A percentile compares a stretch with the other conserved stretches of the same genome.
Conservation (phyloP, 768 basidiomycete species). For the Cystofilobasidium capitatum region DNA sequence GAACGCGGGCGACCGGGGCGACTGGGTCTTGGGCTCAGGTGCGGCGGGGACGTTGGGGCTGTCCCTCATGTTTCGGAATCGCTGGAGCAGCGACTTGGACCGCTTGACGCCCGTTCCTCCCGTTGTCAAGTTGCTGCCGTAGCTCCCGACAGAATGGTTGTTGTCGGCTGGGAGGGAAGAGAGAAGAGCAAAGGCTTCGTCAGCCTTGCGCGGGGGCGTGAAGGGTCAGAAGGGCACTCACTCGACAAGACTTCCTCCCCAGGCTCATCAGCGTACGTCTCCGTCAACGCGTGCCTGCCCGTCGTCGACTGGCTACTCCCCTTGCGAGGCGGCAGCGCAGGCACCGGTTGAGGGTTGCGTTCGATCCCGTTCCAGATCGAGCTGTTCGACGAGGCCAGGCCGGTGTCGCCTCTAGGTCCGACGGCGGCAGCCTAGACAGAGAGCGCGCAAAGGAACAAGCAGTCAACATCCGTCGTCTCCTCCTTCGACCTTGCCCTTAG, state of each 20-base stretch:
- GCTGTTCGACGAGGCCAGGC: slow-evolving; percentile 55
- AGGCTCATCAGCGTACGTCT: not conserved
- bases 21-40: not conserved
- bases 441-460: not conserved
- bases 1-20: not conserved
- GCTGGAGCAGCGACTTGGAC: slow-evolving; percentile 73
- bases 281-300: not conserved
- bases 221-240: not conserved
- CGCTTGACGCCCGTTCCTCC: slow-evolving; percentile 51
- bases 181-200: not conserved
- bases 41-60: slow-evolving; percentile 26
- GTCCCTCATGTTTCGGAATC: slow-evolving; percentile 66
- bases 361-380: slow-evolving; percentile 58
- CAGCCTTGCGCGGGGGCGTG: not conserved
- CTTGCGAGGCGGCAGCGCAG: slow-evolving; percentile 33
- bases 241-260: slow-evolving; percentile 17
- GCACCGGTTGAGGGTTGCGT: slow-evolving; percentile 39
- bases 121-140: not conserved
- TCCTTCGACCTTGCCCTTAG: not conserved
- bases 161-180: not conserved
- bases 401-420: slow-evolving; percentile 23
- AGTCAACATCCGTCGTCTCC: no score
- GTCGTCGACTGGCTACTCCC: not conserved
- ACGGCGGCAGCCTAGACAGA: slow-evolving; percentile 9
- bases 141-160: slow-evolving; percentile 32